phyloP scores from a whole-genome alignment of 2,329 filamentous ascomycete genomes.

The Cercospora sesami region DNA sequence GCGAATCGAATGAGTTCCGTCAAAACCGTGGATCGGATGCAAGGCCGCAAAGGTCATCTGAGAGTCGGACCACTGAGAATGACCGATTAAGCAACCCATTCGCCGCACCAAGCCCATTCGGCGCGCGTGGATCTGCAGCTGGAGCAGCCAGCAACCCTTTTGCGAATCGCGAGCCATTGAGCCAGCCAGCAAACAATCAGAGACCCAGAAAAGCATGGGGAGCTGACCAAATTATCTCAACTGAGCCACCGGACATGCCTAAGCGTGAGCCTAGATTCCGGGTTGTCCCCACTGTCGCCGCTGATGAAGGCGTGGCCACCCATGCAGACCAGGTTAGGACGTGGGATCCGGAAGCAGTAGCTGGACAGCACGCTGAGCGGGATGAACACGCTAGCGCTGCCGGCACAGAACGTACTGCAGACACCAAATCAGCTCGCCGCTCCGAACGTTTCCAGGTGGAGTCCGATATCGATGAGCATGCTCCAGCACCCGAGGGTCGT shows the following conservation, averaged over 20 bases:
- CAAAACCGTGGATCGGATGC: not conserved
- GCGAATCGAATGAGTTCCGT: not conserved
- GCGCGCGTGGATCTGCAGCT: not conserved
- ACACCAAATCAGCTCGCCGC: not conserved
- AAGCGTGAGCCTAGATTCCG: conserved; percentile 4
- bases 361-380: not conserved
- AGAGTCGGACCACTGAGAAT: not conserved
- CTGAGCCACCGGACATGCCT: not conserved
- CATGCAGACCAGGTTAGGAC: not conserved
- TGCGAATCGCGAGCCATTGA: not conserved
- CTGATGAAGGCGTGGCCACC: not conserved
- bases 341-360: not conserved
- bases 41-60: not conserved
- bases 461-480: conserved; percentile 1
- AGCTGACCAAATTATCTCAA: conserved; percentile 1
- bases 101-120: not conserved
- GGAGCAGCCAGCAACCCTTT: conserved; percentile 1
- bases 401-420: not conserved
- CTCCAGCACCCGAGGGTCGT: conserved; percentile 3
- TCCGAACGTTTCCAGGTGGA: conserved; percentile 3
- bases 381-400: not conserved
- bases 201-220: conserved; percentile 2
- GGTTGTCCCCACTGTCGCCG: not conserved
- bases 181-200: not conserved
- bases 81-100: not conserved